Base-by-base conservation (phyloP, 768 basidiomycete species). In the Hysterangium stoloniferum region DNA sequence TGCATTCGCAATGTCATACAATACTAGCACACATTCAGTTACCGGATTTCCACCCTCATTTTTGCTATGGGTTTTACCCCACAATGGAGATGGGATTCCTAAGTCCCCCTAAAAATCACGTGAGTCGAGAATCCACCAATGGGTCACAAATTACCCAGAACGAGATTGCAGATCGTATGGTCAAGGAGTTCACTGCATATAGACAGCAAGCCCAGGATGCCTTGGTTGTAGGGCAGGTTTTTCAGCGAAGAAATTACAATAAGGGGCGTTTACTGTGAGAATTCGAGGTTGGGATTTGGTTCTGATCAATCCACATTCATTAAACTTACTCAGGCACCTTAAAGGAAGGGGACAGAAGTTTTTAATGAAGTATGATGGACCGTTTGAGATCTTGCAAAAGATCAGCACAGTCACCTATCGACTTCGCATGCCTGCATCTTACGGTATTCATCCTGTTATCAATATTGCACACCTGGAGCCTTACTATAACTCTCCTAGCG, bases 391-490 rank as follows among this genome's bases (percentile, higher is more conserved):
- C 0, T 11, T 54, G 0, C 20, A 55, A 35, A 66, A 66, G 45
- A 13, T 68, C 0, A 62, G 61, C 34, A 51, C 60, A 0, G 56
- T 63, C 0, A 56, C 63, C 12, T 68, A 70, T 48, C 59, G 53
- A 3, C 31, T 68, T 1, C 42, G 62, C 1, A 12, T 68, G 9
- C 68, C 68, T 1, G 52, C 50, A 0, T 61, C 61, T 0, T 64
- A 65, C 51, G 51, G 57, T 1, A 66, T 64, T 1, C 64, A 68
- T 47, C 63, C 64, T 4, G 56, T 69, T 3, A 29, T 70, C 2
- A 68, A 66, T 37, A 65, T 69, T 5, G 57, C 57, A 0, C 68
- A 68, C 41, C 55, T 69, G 4, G 61, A 66, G 47, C 40, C 24
- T 11, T 67, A 67, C 38, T 24, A 44, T 0, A 0, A 2, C 17